Evolutionary conservation across 2,329 filamentous ascomycete genomes (phyloP), one percentile per base, ranked within the genome.

Genomic region (Mycosphaerella sp.): DNA sequence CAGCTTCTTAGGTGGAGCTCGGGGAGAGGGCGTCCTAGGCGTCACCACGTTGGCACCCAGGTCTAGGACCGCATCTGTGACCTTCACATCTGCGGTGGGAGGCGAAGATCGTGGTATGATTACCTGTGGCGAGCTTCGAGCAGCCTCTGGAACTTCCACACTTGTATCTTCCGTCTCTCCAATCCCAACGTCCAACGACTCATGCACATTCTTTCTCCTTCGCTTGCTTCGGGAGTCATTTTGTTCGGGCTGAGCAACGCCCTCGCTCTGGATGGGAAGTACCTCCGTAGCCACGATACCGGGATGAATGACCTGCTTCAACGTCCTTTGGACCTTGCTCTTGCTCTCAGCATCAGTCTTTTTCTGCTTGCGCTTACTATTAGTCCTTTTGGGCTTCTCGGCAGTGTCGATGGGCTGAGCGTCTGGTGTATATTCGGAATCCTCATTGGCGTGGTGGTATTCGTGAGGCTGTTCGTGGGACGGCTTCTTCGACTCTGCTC

Each of bases 221-320:
- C 71, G 64, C 55, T 73, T 73, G 37, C 65, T 64, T 13, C 66
- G 62, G 5, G 55, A 59, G 40, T 58, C 28, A 41, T 68, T 66
- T 13, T 59, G 53, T 6, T 70, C 66, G 35, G 44, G 43, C 14
- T 52, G 51, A 17, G 45, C 44, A 6, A 36, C 40, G 21, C 40
- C 36, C 8, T 40, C 9, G 6, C 52, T 49, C 30, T 21, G 25
- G 8, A 35, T 37, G 2, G 17, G 14, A 4, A 27, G 16, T 16
- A 4, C 45, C 9, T 34, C 32, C 14, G 30, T 4, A 8, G 49
- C 30, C 28, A 51, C 49, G n/a, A 30, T 34, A 8, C 48, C 55
- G 16, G 59, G 56, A 53, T 64, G 61, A 3, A 63, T 41, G 9
- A 61, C 56, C 8, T 63, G 60, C 16, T 50, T 54, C 39, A 67